Base-by-base conservation (phyloP, 2,329 filamentous ascomycete genomes). In the Paecilomyces formosus region DNA sequence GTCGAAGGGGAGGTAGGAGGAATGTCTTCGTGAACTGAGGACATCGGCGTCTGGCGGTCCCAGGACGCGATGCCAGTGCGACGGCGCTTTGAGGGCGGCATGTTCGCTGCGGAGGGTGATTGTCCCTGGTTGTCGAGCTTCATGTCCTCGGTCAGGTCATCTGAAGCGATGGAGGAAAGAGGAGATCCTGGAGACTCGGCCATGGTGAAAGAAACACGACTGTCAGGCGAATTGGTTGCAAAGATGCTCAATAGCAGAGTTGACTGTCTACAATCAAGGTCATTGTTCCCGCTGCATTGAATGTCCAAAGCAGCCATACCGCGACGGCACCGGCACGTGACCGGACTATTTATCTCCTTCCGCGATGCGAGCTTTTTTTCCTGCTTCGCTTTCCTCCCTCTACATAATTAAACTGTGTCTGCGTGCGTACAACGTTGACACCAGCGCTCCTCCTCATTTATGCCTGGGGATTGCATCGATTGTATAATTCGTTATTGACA, bases 151-250 rank as follows among this genome's bases (percentile, higher is more conserved):
- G 79, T 79, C 70, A 87, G 83, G 60, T 84, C 82, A 64, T 86
- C 85, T 53, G 83, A 85, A 62, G 81, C 82, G 62, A 86, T 81
- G 61, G 84, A 84, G 55, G 85, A 88, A 65, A 89, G 82, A 45
- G 85, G 83, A 33, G 85, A 87, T 56, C 78, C 82, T 12, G 84
- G 82, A 11, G 83, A 85, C 70, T 85, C 78, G 55, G 77, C 74
- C 77, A 80, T 81, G 59, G 63, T 66, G 62, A 62, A 45, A 51
- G 35, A 56, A 30, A 52, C 33, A 33, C 52, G 30, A 6, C 50
- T 52, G 50, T 24, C 5, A 28, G 3, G 50, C 50, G 22, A 52
- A 52, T 52, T 21, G 31, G 31, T 33, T 15, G 55, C 11, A 49
- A 54, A 35, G 30, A 55, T 2, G 33, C 22, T 54, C 12, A 60